phyloP scores from a whole-genome alignment of 176 grass and related monocot species.

The Tuctoria greenei region DNA sequence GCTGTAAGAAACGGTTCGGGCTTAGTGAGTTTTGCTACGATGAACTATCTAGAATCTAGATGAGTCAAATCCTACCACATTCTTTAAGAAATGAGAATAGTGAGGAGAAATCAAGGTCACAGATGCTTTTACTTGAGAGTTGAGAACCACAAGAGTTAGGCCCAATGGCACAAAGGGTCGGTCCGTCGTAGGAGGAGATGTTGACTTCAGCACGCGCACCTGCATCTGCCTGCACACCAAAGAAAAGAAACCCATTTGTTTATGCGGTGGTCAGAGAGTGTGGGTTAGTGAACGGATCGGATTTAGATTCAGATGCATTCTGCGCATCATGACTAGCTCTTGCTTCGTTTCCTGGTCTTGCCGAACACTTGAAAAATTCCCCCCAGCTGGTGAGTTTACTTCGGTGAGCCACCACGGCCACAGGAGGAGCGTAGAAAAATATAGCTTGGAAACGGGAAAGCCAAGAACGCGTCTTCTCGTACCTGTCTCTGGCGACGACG shows the following conservation, averaged over 20 bases:
- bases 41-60: slow-evolving; percentile 34
- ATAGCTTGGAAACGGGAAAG: slow-evolving; percentile 14
- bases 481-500: slow-evolving; percentile 21
- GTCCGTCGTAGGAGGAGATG: slow-evolving; percentile 7
- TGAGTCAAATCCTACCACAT: slow-evolving; percentile 25
- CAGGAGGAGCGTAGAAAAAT: neutral
- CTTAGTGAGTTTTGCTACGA: neutral
- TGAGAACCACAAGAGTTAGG: slow-evolving; percentile 21
- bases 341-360: neutral
- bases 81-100: neutral
- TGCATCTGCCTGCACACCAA: slow-evolving; percentile 14
- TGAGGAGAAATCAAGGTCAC: slow-evolving; percentile 16
- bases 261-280: neutral
- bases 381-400: neutral
- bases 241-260: slow-evolving; percentile 13
- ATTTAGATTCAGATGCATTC: slow-evolving; percentile 8
- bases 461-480: slow-evolving; percentile 9
- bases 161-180: neutral
- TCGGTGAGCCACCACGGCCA: neutral
- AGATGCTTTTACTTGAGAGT: slow-evolving; percentile 32
- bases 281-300: neutral
- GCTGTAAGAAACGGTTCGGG: neutral
- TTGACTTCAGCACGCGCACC: slow-evolving; percentile 25
- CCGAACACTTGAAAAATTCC: neutral
- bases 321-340: neutral